Conservation (phyloP, 1,139 yeast species). For the Blastobotrys ciferrii region DNA sequence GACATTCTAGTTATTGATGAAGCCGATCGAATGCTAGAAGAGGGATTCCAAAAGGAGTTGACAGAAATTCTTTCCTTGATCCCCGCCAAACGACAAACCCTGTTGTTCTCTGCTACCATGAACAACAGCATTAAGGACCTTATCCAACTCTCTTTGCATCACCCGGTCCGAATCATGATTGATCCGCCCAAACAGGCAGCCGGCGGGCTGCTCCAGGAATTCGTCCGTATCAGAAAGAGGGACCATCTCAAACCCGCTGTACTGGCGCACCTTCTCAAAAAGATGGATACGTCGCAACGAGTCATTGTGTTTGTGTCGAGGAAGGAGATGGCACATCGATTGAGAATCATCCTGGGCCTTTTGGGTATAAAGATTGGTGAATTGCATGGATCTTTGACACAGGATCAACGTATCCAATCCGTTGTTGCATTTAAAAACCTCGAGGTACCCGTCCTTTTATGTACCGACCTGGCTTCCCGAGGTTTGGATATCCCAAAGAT, state of each 20-base stretch:
- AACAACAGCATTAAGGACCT: slow-evolving; percentile 85
- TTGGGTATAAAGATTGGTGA: slow-evolving; percentile 87
- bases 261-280: slow-evolving; percentile 65
- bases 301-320: slow-evolving; percentile 88
- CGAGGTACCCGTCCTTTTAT: slow-evolving; percentile 79
- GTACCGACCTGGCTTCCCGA: slow-evolving; percentile 98
- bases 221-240: slow-evolving; percentile 89
- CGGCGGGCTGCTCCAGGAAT: slow-evolving; percentile 80
- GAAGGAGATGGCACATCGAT: slow-evolving; percentile 84
- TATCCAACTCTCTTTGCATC: slow-evolving; percentile 79
- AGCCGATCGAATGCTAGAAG: slow-evolving; percentile 99
- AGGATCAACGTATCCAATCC: slow-evolving; percentile 88
- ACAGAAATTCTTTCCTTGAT: slow-evolving; percentile 83
- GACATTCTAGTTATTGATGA: slow-evolving; percentile 94
- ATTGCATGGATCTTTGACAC: slow-evolving; percentile 89
- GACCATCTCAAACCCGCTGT: slow-evolving; percentile 82
- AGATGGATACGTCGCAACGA: slow-evolving; percentile 65
- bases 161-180: slow-evolving; percentile 92
- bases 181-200: slow-evolving; percentile 96
- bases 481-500: slow-evolving; percentile 98
- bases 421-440: slow-evolving; percentile 79
- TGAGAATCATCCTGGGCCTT: slow-evolving; percentile 81
- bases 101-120: slow-evolving; percentile 97
- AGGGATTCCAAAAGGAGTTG: slow-evolving; percentile 94
- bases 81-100: slow-evolving; percentile 89